phyloP scores from a whole-genome alignment of 495 filamentous ascomycete species.

The Tuber indicum region DNA sequence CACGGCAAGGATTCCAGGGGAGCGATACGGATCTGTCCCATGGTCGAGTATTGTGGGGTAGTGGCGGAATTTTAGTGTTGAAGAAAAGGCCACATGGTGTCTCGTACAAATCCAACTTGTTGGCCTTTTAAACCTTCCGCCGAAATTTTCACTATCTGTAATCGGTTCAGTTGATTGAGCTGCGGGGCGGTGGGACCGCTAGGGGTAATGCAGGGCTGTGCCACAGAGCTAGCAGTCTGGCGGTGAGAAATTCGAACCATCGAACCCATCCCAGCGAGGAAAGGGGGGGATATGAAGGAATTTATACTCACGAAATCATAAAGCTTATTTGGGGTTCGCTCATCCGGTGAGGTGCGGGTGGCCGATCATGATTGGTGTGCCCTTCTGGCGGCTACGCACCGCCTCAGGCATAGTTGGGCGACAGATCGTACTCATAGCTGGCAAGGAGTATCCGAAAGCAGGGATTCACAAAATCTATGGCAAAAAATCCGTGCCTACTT shows the following conservation, averaged over 20 bases:
- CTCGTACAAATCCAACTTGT: background rate
- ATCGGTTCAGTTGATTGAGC: background rate
- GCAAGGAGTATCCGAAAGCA: background rate
- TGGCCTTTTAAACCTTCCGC: background rate
- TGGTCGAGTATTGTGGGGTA: conserved; percentile 4
- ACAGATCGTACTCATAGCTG: background rate
- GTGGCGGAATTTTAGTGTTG: background rate
- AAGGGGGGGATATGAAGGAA: background rate
- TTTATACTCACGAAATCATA: background rate
- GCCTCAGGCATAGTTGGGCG: background rate
- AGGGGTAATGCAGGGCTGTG: background rate
- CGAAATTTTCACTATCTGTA: background rate
- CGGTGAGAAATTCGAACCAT: background rate
- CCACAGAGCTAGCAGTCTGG: background rate
- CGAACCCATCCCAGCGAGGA: background rate
- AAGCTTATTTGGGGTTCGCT: conserved; percentile 1
- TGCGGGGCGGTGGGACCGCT: background rate
- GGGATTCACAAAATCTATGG: background rate
- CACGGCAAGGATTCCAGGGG: conserved; percentile 3
- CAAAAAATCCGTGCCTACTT: background rate
- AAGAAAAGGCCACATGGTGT: background rate
- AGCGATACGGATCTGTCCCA: conserved; percentile 6
- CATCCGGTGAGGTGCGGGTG: background rate
- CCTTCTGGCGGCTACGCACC: background rate
- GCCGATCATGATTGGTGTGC: background rate